Base-by-base conservation (phyloP, 345 rosid species). In the Cardiospermum halicacabum region DNA sequence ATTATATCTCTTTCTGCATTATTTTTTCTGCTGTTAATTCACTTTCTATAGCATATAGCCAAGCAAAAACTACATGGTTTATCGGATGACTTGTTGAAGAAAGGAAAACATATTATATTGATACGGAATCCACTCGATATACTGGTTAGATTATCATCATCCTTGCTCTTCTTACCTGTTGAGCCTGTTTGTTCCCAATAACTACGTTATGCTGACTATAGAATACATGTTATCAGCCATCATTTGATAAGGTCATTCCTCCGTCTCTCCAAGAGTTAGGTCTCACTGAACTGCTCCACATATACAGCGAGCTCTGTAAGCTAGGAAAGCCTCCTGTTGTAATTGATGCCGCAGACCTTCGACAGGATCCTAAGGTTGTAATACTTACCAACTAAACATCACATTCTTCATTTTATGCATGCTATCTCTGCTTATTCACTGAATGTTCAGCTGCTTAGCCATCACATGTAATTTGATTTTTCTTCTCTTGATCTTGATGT, bases 231-330 rank as follows among this genome's bases (percentile, higher is more conserved):
- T 67, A 22, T 55, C 80, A 92, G 96, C 81, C 94, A 65, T 89
- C 98, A 51, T 89, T 87, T 70, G 84, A 72, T 32, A 87, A 84
- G 75, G 72, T 92, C 57, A 67, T 69, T 7, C 83, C 88, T 50
- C 87, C 98, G 67, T 81, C 98, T 25, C 76, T 89, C 73, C 72
- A 78, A 11, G 98, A 92, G 76, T 22, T 89, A 62, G 94, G 98
- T 66, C 75, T 92, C 69, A 86, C 75, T 50, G 92, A 89, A 15
- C 58, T 92, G 45, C 84, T 89, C 62, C 77, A 86, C 48, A 81
- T 85, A 70, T 92, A 84, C 68, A 77, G 74, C 53, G 89, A 87
- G 68, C 92, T 92, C 40, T 89, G 78, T 69, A 78, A 77, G 57
- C 68, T 81, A 78, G 96, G 96, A 77, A 83, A 34, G 62, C 72